phyloP scores from a whole-genome alignment of 345 rosid species.

The sweet orange (Citrus sinensis) region DNA sequence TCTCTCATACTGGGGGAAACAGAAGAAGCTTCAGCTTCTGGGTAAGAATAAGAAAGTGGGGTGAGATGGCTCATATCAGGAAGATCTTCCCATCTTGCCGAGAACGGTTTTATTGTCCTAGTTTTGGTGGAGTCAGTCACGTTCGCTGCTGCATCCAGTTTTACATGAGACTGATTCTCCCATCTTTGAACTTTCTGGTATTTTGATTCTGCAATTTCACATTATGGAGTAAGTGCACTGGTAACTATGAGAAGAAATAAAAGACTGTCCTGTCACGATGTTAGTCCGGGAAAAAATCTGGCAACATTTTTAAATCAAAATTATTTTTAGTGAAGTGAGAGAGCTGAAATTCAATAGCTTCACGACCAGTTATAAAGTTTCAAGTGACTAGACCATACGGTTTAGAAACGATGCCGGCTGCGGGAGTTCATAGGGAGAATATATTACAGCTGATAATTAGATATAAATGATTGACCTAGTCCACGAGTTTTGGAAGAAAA shows the following conservation, averaged over 20 bases:
- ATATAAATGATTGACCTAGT: neutral
- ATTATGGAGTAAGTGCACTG: neutral
- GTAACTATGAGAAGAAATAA: neutral
- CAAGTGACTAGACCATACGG: neutral
- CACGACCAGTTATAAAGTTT: neutral
- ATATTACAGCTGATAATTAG: neutral
- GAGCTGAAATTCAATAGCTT: neutral
- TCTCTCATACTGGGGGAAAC: conserved; percentile 10
- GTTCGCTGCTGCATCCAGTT: conserved; percentile 3
- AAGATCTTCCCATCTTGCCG: conserved; percentile 23
- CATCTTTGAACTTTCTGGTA: conserved; percentile 9
- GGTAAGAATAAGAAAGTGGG: conserved; percentile 13
- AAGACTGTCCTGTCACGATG: neutral
- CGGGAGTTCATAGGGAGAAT: neutral
- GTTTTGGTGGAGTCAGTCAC: neutral
- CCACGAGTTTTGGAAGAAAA: neutral
- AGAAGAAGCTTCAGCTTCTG: conserved; percentile 20
- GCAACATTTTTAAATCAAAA: neutral
- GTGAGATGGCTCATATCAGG: conserved; percentile 17
- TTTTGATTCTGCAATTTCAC: conserved; percentile 22
- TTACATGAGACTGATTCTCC: conserved; percentile 25
- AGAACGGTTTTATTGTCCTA: conserved; percentile 16
- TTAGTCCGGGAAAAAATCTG: neutral
- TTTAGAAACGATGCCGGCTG: neutral
- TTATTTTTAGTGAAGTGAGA: neutral